Evolutionary conservation across 148 eudicot species (phyloP).

Genomic region (Fagopyrum esculentum): DNA sequence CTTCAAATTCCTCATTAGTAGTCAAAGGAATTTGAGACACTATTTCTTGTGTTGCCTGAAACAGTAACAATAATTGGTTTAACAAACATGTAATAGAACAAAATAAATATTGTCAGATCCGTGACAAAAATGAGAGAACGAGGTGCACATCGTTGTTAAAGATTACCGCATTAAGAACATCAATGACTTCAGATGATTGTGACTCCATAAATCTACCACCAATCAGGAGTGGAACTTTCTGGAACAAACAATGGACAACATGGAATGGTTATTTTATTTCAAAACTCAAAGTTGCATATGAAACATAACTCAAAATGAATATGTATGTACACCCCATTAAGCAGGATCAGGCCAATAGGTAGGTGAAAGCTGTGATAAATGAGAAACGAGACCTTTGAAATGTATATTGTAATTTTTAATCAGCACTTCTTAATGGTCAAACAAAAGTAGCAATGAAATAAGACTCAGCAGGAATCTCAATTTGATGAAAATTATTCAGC

Average conservation of each 20-base stretch:
- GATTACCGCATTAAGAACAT: constrained; percentile 82
- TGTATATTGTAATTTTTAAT: not conserved
- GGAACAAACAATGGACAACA: constrained; percentile 16
- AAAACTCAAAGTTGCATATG: not conserved
- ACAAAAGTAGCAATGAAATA: not conserved
- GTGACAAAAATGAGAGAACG: not conserved
- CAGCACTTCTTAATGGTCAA: not conserved
- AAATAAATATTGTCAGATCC: not conserved
- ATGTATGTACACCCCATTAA: not conserved
- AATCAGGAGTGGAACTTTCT: constrained; percentile 81
- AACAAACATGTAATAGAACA: not conserved
- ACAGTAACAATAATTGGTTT: constrained; percentile 9
- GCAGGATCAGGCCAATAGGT: not conserved
- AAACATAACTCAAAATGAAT: not conserved
- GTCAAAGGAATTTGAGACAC: constrained; percentile 91
- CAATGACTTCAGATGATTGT: constrained; percentile 50
- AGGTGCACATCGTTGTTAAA: not conserved
- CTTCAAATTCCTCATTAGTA: constrained; percentile 74
- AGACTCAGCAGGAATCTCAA: not conserved
- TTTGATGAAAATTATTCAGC: not conserved
- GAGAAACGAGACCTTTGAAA: not conserved
- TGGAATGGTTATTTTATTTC: not conserved
- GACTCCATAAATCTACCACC: constrained; percentile 85
- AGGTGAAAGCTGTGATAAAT: not conserved
- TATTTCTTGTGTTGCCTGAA: constrained; percentile 90